Base-by-base conservation (phyloP, 371 early-diverging fungal species). In the Mortierella sp. region DNA sequence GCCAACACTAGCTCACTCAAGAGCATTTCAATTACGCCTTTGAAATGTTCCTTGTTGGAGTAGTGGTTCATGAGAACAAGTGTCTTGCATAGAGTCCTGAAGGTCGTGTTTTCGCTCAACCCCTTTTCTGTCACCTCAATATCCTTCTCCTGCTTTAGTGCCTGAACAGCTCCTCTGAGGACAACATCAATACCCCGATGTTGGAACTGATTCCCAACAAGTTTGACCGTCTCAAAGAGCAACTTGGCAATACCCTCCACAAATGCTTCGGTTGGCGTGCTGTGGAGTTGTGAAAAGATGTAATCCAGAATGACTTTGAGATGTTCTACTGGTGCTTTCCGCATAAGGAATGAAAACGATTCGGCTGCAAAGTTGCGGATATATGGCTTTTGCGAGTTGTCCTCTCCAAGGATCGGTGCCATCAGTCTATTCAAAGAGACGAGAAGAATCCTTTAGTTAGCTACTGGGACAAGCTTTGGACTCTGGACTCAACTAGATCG, bases 281-380 rank as follows among this genome's bases (percentile, higher is more conserved):
- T 74, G 7, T 82, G 80, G 45, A 93, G 79, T 7, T 85, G 86
- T 4, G 85, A 67, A 19, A 95, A 72, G 21, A 94, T 93, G 59
- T 81, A 83, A 18, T 74, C 60, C 30, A 94, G 68, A 30, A 90
- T 87, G 15, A 77, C 66, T 43, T 80, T 84, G 66, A 94, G 83
- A 16, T 85, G 83, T 7, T 88, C 85, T 9, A 82, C 87, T 6
- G 88, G 84, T 7, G 90, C 85, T 68, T 95, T 95, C 28, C 98
- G 87, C 64, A 98, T 79, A 61, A 98, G 84, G 71, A 91, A 97
- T 18, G 96, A 93, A 85, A 97, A 92, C 1, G 97, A 89, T 80
- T 98, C 97, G 43, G 97, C 96, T 2, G 95, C 90, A 72, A 98
- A 99, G 56, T 89, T 87, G 52, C 96, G 93, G 46, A 97, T 90